Evolutionary conservation across 2,329 filamentous ascomycete species (phyloP).

Genomic region (Fusarium caatingaense): DNA sequence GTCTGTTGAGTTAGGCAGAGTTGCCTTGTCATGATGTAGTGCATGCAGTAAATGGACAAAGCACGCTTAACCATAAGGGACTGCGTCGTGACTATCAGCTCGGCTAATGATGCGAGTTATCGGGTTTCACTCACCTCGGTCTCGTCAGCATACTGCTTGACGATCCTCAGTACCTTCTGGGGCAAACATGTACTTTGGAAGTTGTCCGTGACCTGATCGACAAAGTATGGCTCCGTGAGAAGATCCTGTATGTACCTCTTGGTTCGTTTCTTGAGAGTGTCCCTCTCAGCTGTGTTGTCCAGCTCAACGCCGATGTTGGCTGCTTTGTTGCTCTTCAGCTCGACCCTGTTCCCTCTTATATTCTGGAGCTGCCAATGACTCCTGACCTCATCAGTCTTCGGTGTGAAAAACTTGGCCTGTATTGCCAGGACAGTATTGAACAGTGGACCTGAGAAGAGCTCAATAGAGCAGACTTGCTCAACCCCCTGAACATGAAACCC

Average conservation of each 20-base stretch:
- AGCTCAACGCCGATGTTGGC: constrained; percentile 65
- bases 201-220: constrained; percentile 63
- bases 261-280: constrained; percentile 59
- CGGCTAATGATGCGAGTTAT: constrained; percentile 17
- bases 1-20: constrained; percentile 62
- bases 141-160: constrained; percentile 60
- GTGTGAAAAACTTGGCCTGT: constrained; percentile 64
- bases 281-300: constrained; percentile 54
- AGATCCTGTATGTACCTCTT: constrained; percentile 64
- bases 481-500: constrained; percentile 56
- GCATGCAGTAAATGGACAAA: constrained; percentile 66
- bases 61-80: constrained; percentile 64
- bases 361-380: constrained; percentile 62
- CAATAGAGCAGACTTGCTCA: constrained; percentile 57
- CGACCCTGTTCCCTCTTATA: constrained; percentile 51
- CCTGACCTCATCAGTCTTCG: constrained; percentile 60
- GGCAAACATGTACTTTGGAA: constrained; percentile 60
- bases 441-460: constrained; percentile 60
- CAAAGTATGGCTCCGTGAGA: constrained; percentile 59
- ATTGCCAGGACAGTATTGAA: constrained; percentile 61
- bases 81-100: constrained; percentile 43
- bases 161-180: constrained; percentile 58
- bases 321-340: constrained; percentile 56
- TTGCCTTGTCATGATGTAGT: constrained; percentile 67
- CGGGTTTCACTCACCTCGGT: constrained; percentile 54